Conservation (phyloP, 345 rosid species). For the Eucalyptus curtisii region DNA sequence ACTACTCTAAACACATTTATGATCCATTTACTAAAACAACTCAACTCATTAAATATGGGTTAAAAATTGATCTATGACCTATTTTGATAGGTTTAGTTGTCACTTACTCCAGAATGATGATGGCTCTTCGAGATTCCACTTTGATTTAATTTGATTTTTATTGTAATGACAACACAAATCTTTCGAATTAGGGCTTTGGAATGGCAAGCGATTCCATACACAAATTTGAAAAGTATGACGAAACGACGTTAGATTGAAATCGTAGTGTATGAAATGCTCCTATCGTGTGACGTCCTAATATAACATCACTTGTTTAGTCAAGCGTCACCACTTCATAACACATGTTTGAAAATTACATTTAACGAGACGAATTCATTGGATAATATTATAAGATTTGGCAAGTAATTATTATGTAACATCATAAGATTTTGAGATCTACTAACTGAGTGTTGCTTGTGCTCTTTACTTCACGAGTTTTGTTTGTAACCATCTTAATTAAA, state of each 20-base stretch:
- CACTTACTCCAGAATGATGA: not conserved
- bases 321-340: fast-evolving
- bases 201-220: fast-evolving
- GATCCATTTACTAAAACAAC: fast-evolving
- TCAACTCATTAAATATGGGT: not conserved
- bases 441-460: not conserved
- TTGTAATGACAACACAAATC: fast-evolving
- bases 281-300: fast-evolving
- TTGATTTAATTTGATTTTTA: not conserved
- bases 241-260: fast-evolving
- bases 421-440: not conserved
- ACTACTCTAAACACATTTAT: not conserved
- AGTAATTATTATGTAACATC: not conserved
- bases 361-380: fast-evolving
- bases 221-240: fast-evolving
- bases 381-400: not conserved
- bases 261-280: fast-evolving
- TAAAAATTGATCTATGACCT: fast-evolving
- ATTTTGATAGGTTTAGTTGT: not conserved
- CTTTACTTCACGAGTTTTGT: not conserved
- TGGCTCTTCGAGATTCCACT: not conserved
- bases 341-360: not conserved
- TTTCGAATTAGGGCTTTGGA: not conserved
- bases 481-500: not conserved
- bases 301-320: fast-evolving